Evolutionary conservation across 169 alveolate genomes (phyloP).

Genomic region (Besnoitia besnoiti): DNA sequence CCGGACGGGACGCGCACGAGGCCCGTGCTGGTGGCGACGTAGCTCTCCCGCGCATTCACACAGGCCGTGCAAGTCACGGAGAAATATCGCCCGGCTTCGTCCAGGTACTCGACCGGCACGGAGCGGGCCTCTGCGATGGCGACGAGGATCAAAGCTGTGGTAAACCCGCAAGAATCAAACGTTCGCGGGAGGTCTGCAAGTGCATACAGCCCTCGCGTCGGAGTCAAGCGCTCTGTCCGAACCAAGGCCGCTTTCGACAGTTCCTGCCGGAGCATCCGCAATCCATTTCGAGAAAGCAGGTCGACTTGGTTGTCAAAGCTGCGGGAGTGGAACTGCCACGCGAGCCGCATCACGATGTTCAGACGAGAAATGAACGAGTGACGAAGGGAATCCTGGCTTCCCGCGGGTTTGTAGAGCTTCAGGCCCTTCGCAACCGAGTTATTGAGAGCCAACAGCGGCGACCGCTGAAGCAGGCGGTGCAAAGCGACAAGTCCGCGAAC

Average conservation of each 20-base stretch:
- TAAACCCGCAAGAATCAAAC: background rate
- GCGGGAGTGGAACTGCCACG: background rate
- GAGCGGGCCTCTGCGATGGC: background rate
- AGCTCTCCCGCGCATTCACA: background rate
- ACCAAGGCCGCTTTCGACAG: background rate
- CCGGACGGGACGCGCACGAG: background rate
- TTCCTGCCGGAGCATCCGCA: background rate
- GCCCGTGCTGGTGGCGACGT: background rate
- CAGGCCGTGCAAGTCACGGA: background rate
- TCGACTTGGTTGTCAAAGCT: background rate
- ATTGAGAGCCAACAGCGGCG: background rate
- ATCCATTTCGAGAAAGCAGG: background rate
- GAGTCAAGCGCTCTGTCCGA: background rate
- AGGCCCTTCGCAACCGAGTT: background rate
- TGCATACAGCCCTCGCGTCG: background rate
- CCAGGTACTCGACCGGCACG: constrained; percentile 6
- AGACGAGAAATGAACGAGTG: constrained; percentile 15
- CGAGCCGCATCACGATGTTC: background rate
- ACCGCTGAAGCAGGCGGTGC: background rate
- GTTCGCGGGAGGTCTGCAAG: background rate
- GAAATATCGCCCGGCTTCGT: background rate
- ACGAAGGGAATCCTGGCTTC: constrained; percentile 12
- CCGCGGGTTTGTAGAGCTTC: background rate
- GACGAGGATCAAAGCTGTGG: background rate
- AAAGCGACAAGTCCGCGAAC: background rate